A percentile compares a stretch with the other conserved stretches of the same genome.
phyloP scores from a whole-genome alignment of 2,329 filamentous ascomycete genomes.

The Cadophora malorum region DNA sequence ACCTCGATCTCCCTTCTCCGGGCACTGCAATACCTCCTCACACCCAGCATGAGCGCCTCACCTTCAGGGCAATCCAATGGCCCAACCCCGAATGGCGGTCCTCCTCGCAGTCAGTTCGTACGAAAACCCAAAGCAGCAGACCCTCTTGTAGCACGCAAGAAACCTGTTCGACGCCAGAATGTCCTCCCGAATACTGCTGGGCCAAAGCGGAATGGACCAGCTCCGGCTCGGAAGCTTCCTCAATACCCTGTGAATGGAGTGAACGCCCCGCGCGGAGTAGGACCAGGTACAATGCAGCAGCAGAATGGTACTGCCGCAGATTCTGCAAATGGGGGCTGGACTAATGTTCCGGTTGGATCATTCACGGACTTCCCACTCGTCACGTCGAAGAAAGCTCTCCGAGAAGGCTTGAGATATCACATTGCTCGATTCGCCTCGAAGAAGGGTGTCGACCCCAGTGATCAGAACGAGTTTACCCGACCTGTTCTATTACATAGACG shows the following conservation, averaged over 20 bases:
- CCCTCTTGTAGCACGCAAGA: constrained; percentile 69
- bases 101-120: constrained; percentile 47
- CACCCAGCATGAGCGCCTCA: constrained; percentile 49
- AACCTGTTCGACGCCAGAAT: constrained; percentile 50
- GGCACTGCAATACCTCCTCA: too few relatives aligned
- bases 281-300: constrained; percentile 16
- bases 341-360: constrained; percentile 54
- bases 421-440: constrained; percentile 74
- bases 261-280: constrained; percentile 21
- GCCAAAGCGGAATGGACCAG: constrained; percentile 35
- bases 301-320: constrained; percentile 50
- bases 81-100: constrained; percentile 56
- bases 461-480: constrained; percentile 81
- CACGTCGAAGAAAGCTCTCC: constrained; percentile 80
- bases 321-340: constrained; percentile 62
- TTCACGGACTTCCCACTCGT: constrained; percentile 71
- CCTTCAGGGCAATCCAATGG: constrained; percentile 54
- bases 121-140: constrained; percentile 61
- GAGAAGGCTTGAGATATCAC: constrained; percentile 84
- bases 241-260: constrained; percentile 35
- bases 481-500: constrained; percentile 90
- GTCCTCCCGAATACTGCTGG: constrained; percentile 34
- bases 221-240: constrained; percentile 24
- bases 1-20: neutral
- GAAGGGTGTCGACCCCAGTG: constrained; percentile 71